phyloP scores from a whole-genome alignment of 352 stramenopile species.

The Phytophthora agathidicida region DNA sequence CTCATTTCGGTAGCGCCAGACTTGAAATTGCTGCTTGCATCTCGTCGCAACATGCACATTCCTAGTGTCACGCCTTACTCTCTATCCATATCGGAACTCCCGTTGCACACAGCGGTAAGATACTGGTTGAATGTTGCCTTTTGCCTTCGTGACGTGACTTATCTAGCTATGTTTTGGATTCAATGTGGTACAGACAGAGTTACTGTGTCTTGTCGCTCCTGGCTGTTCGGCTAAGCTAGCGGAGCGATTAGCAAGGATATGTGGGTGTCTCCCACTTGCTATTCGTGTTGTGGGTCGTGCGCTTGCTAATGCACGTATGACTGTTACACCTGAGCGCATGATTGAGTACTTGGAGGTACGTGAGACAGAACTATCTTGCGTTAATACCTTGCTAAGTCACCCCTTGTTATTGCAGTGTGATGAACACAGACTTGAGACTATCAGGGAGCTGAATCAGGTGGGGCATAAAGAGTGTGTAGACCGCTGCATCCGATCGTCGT shows the following conservation, averaged over 20 bases:
- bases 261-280: constrained; percentile 79
- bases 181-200: constrained; percentile 48
- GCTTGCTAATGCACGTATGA: constrained; percentile 77
- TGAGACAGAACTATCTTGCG: background rate
- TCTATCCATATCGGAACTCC: constrained; percentile 76
- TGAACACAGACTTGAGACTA: constrained; percentile 73
- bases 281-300: constrained; percentile 81
- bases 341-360: constrained; percentile 78
- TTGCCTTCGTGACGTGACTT: background rate
- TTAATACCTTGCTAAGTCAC: too few relatives aligned
- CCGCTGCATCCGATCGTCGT: constrained; percentile 82
- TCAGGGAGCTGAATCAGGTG: constrained; percentile 76
- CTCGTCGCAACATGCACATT: constrained; percentile 73
- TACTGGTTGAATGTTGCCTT: background rate
- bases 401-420: constrained; percentile 47
- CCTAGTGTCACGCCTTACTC: constrained; percentile 80
- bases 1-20: constrained; percentile 77
- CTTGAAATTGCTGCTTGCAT: constrained; percentile 71
- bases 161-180: constrained; percentile 1
- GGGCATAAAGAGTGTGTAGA: constrained; percentile 82
- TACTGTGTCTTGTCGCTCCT: constrained; percentile 70
- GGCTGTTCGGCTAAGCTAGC: constrained; percentile 67
- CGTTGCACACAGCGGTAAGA: constrained; percentile 67
- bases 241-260: constrained; percentile 71
- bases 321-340: constrained; percentile 78